Evolutionary conservation across 1,284 basidiomycete species (phyloP).

Genomic region (Sutorius eximius): DNA sequence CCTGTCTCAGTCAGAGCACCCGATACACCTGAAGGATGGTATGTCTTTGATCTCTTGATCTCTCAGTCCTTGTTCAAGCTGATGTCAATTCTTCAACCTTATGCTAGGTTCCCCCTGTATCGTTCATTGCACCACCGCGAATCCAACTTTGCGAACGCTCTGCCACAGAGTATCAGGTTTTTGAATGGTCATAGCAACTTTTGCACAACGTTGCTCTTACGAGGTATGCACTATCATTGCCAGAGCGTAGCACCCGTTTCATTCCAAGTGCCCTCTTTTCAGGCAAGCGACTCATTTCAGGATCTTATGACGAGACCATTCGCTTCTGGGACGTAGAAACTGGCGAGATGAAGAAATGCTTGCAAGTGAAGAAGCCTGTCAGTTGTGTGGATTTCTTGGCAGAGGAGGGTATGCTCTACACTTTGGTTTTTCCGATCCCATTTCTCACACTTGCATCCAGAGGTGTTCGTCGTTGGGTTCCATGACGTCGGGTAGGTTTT

Average conservation of each 20-base stretch:
- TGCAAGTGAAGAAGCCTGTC: conserved; percentile 82
- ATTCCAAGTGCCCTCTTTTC: background rate
- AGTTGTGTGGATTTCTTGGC: conserved; percentile 87
- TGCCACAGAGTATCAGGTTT: conserved; percentile 77
- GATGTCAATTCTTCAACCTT: background rate
- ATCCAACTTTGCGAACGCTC: conserved; percentile 75
- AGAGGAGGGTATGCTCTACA: conserved; percentile 59
- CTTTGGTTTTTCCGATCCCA: background rate
- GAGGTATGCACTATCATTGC: conserved; percentile 43
- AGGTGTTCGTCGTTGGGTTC: conserved; percentile 89
- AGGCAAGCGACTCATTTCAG: conserved; percentile 80
- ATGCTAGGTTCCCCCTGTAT: conserved; percentile 70
- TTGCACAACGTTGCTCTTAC: conserved; percentile 79
- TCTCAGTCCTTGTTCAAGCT: background rate
- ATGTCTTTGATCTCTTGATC: conserved; percentile 17
- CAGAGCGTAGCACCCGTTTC: background rate
- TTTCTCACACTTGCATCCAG: conserved; percentile 35
- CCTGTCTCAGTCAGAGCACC: conserved; percentile 67
- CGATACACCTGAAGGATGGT: conserved; percentile 70
- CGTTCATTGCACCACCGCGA: conserved; percentile 83
- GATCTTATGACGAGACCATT: conserved; percentile 89
- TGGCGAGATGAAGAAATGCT: conserved; percentile 77
- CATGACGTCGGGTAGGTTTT: conserved; percentile 81
- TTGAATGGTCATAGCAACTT: conserved; percentile 86
- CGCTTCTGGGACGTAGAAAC: conserved; percentile 85